Conservation (phyloP, 2,329 filamentous ascomycete genomes). For the Cladosporium sp. region DNA sequence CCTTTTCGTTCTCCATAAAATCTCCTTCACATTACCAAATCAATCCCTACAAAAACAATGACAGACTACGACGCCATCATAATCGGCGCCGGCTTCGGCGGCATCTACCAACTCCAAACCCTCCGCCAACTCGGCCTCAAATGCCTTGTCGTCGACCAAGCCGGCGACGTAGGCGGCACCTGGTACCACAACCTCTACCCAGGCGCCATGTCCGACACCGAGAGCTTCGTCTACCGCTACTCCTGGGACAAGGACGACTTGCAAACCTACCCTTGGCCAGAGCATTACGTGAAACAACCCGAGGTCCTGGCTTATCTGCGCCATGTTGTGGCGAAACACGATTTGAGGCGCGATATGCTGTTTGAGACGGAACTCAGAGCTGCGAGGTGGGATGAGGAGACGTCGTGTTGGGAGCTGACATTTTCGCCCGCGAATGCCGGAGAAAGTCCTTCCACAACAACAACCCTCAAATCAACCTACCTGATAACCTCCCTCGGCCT, state of each 20-base stretch:
- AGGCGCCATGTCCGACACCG: constrained; percentile 29
- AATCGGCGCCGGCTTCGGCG: constrained; percentile 39
- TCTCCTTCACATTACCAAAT: too few species aligned
- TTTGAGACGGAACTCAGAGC: constrained; percentile 37
- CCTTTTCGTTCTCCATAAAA: too few species aligned
- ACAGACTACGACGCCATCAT: constrained; percentile 21
- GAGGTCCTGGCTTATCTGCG: constrained; percentile 34
- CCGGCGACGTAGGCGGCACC: constrained; percentile 27
- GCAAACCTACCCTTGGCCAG: constrained; percentile 30
- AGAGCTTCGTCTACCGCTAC: constrained; percentile 22
- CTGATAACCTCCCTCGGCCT: constrained; percentile 33
- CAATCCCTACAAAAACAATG: too few species aligned
- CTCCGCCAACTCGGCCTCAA: constrained; percentile 31
- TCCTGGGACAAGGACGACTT: constrained; percentile 29
- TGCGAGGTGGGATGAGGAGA: constrained; percentile 31
- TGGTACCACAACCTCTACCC: constrained; percentile 26
- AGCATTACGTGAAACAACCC: constrained; percentile 32
- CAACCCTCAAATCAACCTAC: constrained; percentile 24
- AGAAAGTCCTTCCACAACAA: constrained; percentile 22
- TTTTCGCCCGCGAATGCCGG: too few species aligned
- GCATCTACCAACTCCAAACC: constrained; percentile 37
- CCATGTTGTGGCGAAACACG: constrained; percentile 30
- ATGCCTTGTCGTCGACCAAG: constrained; percentile 25
- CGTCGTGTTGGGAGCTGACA: constrained; percentile 28
- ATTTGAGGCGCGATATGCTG: constrained; percentile 35